Evolutionary conservation across 2,329 filamentous ascomycete species (phyloP).

Genomic region (Daldinia eschscholtzii): DNA sequence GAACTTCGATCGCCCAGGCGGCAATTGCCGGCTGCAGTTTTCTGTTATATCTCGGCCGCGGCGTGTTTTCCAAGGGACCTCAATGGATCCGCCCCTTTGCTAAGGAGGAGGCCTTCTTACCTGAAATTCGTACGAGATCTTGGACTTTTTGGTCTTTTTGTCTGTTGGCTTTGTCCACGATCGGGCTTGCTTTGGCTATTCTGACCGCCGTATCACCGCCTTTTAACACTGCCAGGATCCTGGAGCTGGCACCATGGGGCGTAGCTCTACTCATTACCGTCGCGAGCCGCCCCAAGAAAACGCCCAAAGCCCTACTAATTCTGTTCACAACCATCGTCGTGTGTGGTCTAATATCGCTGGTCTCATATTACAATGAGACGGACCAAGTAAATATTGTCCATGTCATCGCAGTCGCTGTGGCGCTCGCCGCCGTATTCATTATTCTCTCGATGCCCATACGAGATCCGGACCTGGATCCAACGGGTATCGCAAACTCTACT

Average conservation of each 20-base stretch:
- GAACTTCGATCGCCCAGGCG: constrained; percentile 49
- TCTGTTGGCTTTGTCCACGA: constrained; percentile 52
- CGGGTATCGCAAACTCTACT: constrained; percentile 71
- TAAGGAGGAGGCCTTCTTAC: constrained; percentile 51
- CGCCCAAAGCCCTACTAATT: constrained; percentile 57
- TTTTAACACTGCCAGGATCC: constrained; percentile 45
- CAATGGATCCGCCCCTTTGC: constrained; percentile 61
- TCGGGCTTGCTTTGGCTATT: constrained; percentile 54
- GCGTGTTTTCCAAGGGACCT: constrained; percentile 52
- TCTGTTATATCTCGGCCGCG: constrained; percentile 48
- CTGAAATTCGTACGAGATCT: constrained; percentile 39
- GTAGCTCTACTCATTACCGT: constrained; percentile 54
- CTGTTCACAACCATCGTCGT: constrained; percentile 56
- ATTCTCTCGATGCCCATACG: constrained; percentile 79
- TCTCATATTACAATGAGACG: constrained; percentile 50
- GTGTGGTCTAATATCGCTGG: constrained; percentile 50
- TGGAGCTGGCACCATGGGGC: constrained; percentile 59
- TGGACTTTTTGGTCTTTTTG: constrained; percentile 58
- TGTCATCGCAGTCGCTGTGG: constrained; percentile 55
- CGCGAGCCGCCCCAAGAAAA: constrained; percentile 57
- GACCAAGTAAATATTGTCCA: constrained; percentile 51
- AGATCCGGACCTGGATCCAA: constrained; percentile 64
- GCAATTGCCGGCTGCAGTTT: constrained; percentile 51
- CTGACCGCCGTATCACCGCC: constrained; percentile 51
- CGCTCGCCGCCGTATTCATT: constrained; percentile 62